These are phyloP conservation scores for Periglandula ipomoeae DNA, from an alignment of 2,329 filamentous ascomycete species.

Conservation along the genomic window DNA sequence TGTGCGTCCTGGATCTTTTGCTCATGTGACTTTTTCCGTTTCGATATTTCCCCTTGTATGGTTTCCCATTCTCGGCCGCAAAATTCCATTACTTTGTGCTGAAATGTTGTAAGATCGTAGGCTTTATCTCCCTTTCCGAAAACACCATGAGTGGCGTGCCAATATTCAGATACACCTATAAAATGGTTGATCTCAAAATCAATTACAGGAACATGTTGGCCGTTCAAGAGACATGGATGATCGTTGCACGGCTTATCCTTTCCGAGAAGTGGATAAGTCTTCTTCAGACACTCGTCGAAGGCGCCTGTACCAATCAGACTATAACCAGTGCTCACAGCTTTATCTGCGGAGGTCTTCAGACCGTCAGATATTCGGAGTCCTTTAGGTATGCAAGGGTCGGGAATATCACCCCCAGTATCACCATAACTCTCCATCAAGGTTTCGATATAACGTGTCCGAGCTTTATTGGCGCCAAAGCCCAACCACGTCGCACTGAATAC, in stretches of 20 bases:
- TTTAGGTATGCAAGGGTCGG: conserved; percentile 82
- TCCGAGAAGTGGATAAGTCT: conserved; percentile 77
- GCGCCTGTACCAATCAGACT: conserved; percentile 73
- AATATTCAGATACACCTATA: conserved; percentile 95
- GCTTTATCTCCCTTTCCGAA: conserved; percentile 72
- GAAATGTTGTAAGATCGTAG: conserved; percentile 87
- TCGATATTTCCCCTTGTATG: conserved; percentile 58
- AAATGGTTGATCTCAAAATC: conserved; percentile 98
- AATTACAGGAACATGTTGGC: conserved; percentile 86
- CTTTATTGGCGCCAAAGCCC: conserved; percentile 93
- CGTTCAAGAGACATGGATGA: conserved; percentile 79
- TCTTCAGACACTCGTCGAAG: conserved; percentile 75
- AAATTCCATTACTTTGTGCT: conserved; percentile 73
- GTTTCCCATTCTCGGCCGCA: conserved; percentile 75
- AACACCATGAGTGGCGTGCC: conserved; percentile 95
- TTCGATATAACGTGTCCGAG: conserved; percentile 75
- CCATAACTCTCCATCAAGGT: conserved; percentile 59
- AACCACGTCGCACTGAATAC: conserved; percentile 97
- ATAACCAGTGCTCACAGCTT: conserved; percentile 25
- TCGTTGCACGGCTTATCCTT: conserved; percentile 81
- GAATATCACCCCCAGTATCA: conserved; percentile 54
- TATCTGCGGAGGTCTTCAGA: conserved; percentile 33
- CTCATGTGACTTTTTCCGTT: conserved; percentile 64
- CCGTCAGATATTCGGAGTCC: conserved; percentile 70
- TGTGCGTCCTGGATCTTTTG: conserved; percentile 71